Evolutionary conservation across 2,329 filamentous ascomycete species (phyloP).

Genomic region (Chaetomiaceae sp.): DNA sequence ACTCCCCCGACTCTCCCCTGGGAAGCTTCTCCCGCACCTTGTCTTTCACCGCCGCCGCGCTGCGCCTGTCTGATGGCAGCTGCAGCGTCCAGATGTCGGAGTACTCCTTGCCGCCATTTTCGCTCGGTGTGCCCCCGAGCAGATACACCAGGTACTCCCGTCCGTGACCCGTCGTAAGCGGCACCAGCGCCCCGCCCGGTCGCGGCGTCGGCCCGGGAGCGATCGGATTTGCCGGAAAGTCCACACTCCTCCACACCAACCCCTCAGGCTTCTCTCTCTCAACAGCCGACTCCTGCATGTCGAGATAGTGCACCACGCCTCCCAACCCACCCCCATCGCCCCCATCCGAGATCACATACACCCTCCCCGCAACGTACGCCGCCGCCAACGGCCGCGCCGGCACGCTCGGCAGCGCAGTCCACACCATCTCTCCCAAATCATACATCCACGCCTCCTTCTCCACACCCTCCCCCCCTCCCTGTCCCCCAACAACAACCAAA

Average conservation of each 20-base stretch:
- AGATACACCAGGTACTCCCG: constrained; percentile 46
- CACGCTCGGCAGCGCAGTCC: constrained; percentile 43
- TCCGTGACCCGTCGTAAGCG: constrained; percentile 45
- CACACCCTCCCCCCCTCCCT: constrained; percentile 19
- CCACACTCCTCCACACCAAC: constrained; percentile 33
- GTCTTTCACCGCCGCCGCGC: constrained; percentile 45
- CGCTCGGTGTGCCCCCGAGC: constrained; percentile 33
- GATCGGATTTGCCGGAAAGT: constrained; percentile 34
- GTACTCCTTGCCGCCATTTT: constrained; percentile 2
- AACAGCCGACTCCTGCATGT: constrained; percentile 27
- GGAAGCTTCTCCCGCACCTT: constrained; percentile 39
- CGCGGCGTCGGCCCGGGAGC: constrained; percentile 37
- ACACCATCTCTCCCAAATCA: constrained; percentile 41
- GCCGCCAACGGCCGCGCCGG: constrained; percentile 35
- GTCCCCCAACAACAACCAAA: constrained; percentile 37
- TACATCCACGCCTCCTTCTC: constrained; percentile 44
- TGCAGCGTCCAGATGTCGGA: constrained; percentile 49
- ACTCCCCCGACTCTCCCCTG: constrained; percentile 38
- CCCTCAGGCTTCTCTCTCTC: constrained; percentile 28
- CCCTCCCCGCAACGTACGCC: constrained; percentile 37
- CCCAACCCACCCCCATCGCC: constrained; percentile 27
- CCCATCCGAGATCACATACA: constrained; percentile 38
- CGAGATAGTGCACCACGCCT: constrained; percentile 33
- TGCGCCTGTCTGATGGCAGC: constrained; percentile 40
- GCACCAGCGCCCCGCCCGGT: constrained; percentile 37